Percentiles rank a stretch among this genome's conserved stretches.
These are phyloP conservation scores for Candida ulmi DNA, from an alignment of 805 yeast genomes.

Conservation along the genomic window DNA sequence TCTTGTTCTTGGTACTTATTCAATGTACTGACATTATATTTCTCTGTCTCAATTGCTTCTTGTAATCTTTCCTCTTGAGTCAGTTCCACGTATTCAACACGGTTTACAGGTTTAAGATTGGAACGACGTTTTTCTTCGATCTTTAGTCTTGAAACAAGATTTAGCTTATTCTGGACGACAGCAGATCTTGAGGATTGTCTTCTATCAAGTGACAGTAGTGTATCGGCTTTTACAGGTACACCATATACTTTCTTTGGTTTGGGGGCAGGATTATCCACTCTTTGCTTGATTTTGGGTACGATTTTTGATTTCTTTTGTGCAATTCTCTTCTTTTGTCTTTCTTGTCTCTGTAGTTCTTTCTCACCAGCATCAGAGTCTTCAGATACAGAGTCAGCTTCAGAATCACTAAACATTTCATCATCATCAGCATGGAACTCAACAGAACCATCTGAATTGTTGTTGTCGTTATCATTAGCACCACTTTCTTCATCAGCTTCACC, in stretches of 20 bases:
- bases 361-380: constrained; percentile 66
- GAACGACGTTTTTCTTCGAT: constrained; percentile 59
- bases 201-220: constrained; percentile 47
- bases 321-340: constrained; percentile 29
- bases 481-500: constrained; percentile 17
- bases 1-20: constrained; percentile 82
- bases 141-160: constrained; percentile 65
- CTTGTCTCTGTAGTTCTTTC: constrained; percentile 47
- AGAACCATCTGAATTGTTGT: constrained; percentile 15
- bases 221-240: constrained; percentile 38
- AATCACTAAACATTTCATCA: constrained; percentile 52
- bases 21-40: constrained; percentile 64
- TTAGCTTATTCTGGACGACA: constrained; percentile 71
- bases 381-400: constrained; percentile 44
- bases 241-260: constrained; percentile 29
- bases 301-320: constrained; percentile 21
- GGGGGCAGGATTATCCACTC: constrained; percentile 14
- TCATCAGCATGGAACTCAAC: constrained; percentile 27
- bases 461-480: constrained; percentile 18
- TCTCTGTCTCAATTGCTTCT: constrained; percentile 88
- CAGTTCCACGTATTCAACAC: constrained; percentile 36
- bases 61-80: constrained; percentile 42
- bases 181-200: constrained; percentile 74
- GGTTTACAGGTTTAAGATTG: constrained; percentile 35
- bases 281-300: constrained; percentile 29